These are phyloP conservation scores for Zygotorulaspora sp. DNA, from an alignment of 805 yeast genomes.

Conservation along the genomic window DNA sequence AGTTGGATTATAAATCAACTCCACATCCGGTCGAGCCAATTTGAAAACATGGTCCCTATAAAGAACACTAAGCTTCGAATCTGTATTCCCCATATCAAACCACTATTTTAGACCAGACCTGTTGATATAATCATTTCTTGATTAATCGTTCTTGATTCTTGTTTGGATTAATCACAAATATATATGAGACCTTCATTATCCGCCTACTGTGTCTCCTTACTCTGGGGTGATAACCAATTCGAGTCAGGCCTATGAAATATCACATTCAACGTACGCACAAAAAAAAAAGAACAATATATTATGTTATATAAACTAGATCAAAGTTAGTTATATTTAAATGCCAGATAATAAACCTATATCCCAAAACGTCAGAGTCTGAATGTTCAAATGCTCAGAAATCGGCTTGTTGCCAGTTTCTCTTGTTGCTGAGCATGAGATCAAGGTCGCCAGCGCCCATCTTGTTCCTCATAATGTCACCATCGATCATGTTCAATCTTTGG, in stretches of 20 bases:
- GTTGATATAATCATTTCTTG: too few relatives aligned
- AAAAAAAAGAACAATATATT: neutral
- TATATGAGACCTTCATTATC: too few relatives aligned
- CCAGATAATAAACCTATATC: neutral
- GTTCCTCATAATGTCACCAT: slow-evolving; percentile 25
- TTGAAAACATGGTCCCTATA: slow-evolving; percentile 46
- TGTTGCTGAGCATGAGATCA: slow-evolving; percentile 14
- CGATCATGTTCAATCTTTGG: slow-evolving; percentile 34
- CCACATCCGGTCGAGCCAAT: slow-evolving; percentile 17
- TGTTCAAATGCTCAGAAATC: slow-evolving; percentile 13
- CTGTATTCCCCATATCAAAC: slow-evolving; percentile 62
- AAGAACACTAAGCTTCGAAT: slow-evolving; percentile 52
- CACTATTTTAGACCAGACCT: too few relatives aligned
- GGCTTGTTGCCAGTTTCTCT: slow-evolving; percentile 18
- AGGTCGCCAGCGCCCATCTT: slow-evolving; percentile 25
- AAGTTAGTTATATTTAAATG: neutral
- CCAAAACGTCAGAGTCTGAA: slow-evolving; percentile 1
- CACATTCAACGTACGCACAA: neutral
- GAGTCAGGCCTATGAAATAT: too few relatives aligned
- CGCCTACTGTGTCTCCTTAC: too few relatives aligned
- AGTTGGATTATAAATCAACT: slow-evolving; percentile 1
- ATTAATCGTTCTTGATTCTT: too few relatives aligned
- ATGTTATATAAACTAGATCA: neutral
- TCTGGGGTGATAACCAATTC: too few relatives aligned
- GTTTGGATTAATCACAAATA: too few relatives aligned